Base-by-base conservation (phyloP, 2,329 filamentous ascomycete genomes). In the Fusarium sp. region DNA sequence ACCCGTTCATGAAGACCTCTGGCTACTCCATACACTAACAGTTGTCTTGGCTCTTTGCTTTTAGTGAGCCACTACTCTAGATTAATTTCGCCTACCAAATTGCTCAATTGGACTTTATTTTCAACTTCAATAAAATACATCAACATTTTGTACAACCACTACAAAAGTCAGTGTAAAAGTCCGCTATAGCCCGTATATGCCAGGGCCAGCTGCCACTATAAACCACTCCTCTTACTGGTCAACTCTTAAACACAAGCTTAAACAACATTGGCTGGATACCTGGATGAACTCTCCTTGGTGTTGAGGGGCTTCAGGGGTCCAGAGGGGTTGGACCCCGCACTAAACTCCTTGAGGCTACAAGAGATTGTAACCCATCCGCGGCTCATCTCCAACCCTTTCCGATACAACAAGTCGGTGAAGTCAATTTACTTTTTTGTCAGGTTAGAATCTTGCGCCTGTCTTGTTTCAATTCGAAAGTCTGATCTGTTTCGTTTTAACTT, bases 371-470 rank as follows among this genome's bases (percentile, higher is more conserved):
- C 61, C 65, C 50, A 23, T 47, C 56, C 44, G 55, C 50, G 58
- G 47, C 54, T 62, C 64, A 74, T 71, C 71, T 74, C 72, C 71
- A 73, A 72, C 57, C 71, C 63, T 65, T 72, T 60, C 72, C 63
- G 62, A 73, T 53, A 65, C 63, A 70, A 68, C 59, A 73, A 74
- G 72, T 74, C 72, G 72, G 72, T 74, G 71, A 67, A 65, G 61
- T 73, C 51, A 48, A 32, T 67, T 60, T 32, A 13, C 33, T 51
- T 61, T 50, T 55, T 35, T 50, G 30, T 45, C 41, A 17, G 48
- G 32, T 14, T 22, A 35, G 19, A 45, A 20, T 46, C 27, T 30
- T 11, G 27, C 47, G 25, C 54, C 20, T 30, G 10, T 25, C 61
- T 22, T 47, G 22, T n/a, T 67, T 46, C 53, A 53, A 48, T 59